Percentiles rank a stretch among this genome's conserved stretches.
phyloP scores from a whole-genome alignment of 2,329 filamentous ascomycete species.

The Paracoccidioides lutzii region DNA sequence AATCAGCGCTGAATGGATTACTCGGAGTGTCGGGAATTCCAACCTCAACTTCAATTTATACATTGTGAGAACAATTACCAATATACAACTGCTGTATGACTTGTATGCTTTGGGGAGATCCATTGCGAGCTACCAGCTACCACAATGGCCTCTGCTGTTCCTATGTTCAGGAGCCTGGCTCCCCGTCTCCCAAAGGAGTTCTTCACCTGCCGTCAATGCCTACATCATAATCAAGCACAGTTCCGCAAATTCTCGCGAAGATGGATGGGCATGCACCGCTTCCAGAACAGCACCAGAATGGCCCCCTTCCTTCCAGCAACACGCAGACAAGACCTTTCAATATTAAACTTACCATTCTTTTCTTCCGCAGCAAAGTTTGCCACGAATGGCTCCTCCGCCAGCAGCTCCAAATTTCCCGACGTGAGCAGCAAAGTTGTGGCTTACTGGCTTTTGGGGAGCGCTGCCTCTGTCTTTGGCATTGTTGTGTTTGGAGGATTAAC shows the following conservation, averaged over 20 bases:
- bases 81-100: not conserved
- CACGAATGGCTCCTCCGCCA: constrained; percentile 11
- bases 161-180: constrained; percentile 23
- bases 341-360: constrained; percentile 5
- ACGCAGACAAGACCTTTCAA: constrained; percentile 3
- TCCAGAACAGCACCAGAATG: constrained; percentile 15
- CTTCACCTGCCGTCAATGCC: constrained; percentile 32
- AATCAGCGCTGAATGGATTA: no score
- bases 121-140: constrained; percentile 18
- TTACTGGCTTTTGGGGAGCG: constrained; percentile 86
- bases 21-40: not conserved
- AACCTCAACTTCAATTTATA: not conserved
- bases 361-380: constrained; percentile 5
- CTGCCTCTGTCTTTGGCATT: constrained; percentile 89
- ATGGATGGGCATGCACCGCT: constrained; percentile 19
- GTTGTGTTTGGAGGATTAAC: constrained; percentile 92
- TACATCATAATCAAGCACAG: constrained; percentile 19
- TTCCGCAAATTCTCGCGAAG: constrained; percentile 20
- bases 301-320: constrained; percentile 17
- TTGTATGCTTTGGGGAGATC: not conserved
- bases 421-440: constrained; percentile 64
- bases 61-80: not conserved
- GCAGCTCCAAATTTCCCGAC: constrained; percentile 39
- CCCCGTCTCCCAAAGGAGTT: constrained; percentile 27
- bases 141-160: constrained; percentile 19